Evolutionary conservation across 768 basidiomycete species (phyloP).

Genomic region (Albatrellus ellisii): DNA sequence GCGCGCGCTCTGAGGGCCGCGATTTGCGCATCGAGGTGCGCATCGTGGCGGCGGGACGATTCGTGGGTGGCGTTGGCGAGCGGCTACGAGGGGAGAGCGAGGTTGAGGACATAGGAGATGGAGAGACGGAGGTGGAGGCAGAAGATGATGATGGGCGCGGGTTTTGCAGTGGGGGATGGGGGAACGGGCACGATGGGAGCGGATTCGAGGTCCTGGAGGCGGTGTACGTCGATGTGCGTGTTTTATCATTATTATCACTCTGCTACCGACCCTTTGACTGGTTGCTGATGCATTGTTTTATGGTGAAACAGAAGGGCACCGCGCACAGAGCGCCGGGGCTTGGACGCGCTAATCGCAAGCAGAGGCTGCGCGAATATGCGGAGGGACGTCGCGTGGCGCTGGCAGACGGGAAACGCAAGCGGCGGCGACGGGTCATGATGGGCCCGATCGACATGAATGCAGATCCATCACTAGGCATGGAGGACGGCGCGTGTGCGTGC

Average conservation of each 20-base stretch:
- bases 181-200: constrained; percentile 67
- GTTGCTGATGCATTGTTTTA: too few relatives aligned
- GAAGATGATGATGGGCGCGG: constrained; percentile 46
- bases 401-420: constrained; percentile 6
- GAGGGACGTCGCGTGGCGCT: constrained; percentile 33
- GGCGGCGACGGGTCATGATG: constrained; percentile 5
- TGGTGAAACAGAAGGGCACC: constrained; percentile 27
- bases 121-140: constrained; percentile 18
- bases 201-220: constrained; percentile 59
- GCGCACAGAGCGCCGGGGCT: constrained; percentile 35
- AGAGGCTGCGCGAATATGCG: constrained; percentile 55
- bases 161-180: constrained; percentile 61
- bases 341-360: constrained; percentile 46
- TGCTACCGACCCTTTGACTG: too few relatives aligned
- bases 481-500: constrained; percentile 2
- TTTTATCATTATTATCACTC: not conserved
- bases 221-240: constrained; percentile 47
- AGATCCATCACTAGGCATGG: constrained; percentile 5
- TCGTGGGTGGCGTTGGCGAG: constrained; percentile 29
- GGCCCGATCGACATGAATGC: constrained; percentile 2
- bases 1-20: constrained; percentile 24
- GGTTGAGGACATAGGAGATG: constrained; percentile 19
- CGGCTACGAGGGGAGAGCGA: constrained; percentile 4
- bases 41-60: constrained; percentile 30
- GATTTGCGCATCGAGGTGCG: constrained; percentile 30